Percentiles rank a stretch among this genome's conserved stretches.
Conservation (phyloP, 192 early-diverging fungal species). For the Physocladia obscura region DNA sequence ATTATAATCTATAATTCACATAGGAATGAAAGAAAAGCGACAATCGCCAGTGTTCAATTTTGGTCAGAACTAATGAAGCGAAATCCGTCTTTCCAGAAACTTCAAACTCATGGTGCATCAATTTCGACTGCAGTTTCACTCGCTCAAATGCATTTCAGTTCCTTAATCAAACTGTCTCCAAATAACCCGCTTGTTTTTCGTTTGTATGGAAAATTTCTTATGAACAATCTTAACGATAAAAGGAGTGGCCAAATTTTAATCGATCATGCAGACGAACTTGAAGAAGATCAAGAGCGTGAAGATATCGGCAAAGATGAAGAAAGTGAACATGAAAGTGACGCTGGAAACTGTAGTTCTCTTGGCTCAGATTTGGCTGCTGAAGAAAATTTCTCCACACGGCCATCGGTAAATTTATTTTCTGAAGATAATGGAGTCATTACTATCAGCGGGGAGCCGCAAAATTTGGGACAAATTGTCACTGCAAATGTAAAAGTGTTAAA, state of each 20-base stretch:
- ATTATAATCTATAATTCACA: not conserved
- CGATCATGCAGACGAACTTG: conserved; percentile 47
- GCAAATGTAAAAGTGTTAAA: conserved; percentile 32
- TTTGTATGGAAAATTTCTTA: conserved; percentile 44
- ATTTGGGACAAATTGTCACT: conserved; percentile 37
- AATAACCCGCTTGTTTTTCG: conserved; percentile 37
- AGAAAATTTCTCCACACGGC: not conserved
- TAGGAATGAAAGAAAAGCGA: conserved; percentile 30
- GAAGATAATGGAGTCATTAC: conserved; percentile 38
- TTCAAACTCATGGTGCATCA: conserved; percentile 35
- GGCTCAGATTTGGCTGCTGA: not conserved
- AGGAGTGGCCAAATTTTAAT: conserved; percentile 36
- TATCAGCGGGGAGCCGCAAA: conserved; percentile 35
- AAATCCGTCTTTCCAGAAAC: conserved; percentile 34
- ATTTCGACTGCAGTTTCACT: conserved; percentile 37
- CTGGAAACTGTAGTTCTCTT: not conserved
- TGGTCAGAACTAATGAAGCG: conserved; percentile 45
- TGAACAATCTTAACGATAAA: conserved; percentile 44
- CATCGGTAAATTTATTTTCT: conserved; percentile 15
- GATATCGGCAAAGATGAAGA: conserved; percentile 15
- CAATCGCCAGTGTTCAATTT: conserved; percentile 42
- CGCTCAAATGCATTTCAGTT: conserved; percentile 37
- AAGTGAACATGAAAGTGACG: not conserved
- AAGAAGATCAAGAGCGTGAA: conserved; percentile 26
- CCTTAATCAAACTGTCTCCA: conserved; percentile 42